Evolutionary conservation across 2,329 filamentous ascomycete species (phyloP).

Genomic region (Penicillium griseofulvum): DNA sequence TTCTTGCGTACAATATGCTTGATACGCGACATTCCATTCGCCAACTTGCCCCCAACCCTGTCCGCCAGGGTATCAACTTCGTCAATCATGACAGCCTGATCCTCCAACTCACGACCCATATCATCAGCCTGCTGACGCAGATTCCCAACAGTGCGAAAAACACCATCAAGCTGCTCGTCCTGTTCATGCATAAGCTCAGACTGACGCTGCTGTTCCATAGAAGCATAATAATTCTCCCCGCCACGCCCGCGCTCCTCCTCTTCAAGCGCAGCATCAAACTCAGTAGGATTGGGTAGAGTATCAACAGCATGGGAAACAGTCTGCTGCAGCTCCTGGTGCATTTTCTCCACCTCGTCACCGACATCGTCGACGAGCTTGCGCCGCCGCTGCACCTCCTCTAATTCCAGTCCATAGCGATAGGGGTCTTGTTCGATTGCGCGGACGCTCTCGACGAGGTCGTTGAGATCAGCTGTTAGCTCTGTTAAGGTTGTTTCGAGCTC

Average conservation of each 20-base stretch:
- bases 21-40: constrained; percentile 83
- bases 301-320: constrained; percentile 46
- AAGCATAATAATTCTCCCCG: constrained; percentile 65
- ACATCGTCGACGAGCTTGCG: constrained; percentile 83
- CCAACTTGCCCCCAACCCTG: constrained; percentile 78
- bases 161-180: constrained; percentile 86
- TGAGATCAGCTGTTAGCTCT: constrained; percentile 79
- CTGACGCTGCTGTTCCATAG: constrained; percentile 90
- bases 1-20: constrained; percentile 81
- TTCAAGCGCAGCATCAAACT: constrained; percentile 49
- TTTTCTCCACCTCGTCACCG: constrained; percentile 82
- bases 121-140: constrained; percentile 85
- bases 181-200: constrained; percentile 90
- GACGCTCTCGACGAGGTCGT: constrained; percentile 84
- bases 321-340: constrained; percentile 76
- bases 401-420: constrained; percentile 78
- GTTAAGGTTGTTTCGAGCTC: constrained; percentile 77
- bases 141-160: constrained; percentile 90
- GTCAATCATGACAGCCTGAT: constrained; percentile 86
- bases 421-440: constrained; percentile 84
- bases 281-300: constrained; percentile 59
- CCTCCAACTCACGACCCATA: constrained; percentile 94
- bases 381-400: constrained; percentile 76
- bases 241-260: constrained; percentile 41
- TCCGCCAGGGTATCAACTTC: constrained; percentile 82